Evolutionary conservation across 179 eudicot genomes (phyloP).

Genomic region (Heliamphora pulchella): DNA sequence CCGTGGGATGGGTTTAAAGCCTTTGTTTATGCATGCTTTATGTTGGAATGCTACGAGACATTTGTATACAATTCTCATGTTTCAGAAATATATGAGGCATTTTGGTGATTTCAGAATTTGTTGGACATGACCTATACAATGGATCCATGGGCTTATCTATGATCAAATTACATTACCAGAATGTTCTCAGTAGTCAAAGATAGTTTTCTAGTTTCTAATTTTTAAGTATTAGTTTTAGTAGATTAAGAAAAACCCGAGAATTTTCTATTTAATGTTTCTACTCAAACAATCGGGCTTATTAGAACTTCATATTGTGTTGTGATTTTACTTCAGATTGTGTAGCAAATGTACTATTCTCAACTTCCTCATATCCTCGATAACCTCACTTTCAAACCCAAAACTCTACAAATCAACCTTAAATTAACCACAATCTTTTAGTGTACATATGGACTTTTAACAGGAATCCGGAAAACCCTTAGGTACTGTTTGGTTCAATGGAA

Average conservation of each 20-base stretch:
- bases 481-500: too few species aligned
- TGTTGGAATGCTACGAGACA: not conserved
- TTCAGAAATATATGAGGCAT: too few species aligned
- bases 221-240: not conserved
- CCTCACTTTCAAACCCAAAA: not conserved
- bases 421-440: not conserved
- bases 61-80: not conserved
- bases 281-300: not conserved
- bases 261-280: not conserved
- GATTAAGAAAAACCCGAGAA: not conserved
- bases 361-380: not conserved
- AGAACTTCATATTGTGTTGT: not conserved
- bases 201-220: not conserved
- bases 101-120: not conserved
- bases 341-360: not conserved
- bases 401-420: not conserved
- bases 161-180: not conserved
- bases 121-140: not conserved
- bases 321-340: not conserved
- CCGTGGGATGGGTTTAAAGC: not conserved
- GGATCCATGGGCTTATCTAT: not conserved
- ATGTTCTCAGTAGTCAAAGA: slow-evolving; percentile 8
- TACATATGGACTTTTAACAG: not conserved
- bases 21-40: not conserved
- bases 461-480: too few species aligned